Base-by-base conservation (phyloP, 495 filamentous ascomycete species). In the Xylaria venustula region DNA sequence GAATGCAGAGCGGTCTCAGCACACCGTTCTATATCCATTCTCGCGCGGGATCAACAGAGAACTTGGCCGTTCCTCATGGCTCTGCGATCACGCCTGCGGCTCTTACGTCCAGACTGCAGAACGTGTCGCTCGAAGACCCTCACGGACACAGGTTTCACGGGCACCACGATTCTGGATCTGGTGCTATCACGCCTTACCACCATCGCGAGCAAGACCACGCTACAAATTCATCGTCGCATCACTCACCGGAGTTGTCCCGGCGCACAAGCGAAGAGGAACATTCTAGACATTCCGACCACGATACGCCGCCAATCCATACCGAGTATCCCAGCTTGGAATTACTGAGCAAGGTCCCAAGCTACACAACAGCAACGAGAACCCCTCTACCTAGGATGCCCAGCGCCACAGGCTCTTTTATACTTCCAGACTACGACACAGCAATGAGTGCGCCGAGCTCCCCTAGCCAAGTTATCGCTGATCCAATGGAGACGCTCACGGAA, bases 11-110 rank as follows among this genome's bases (percentile, higher is more conserved):
- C 62, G 88, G 87, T 40, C 71, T 87, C 25, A 88, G 82, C 63
- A 96, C 91, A 1, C 94, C 94, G 0, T 86, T 90, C 57, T 87
- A 85, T 60, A 78, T 78, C 22, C 87, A 90, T 30, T 96, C 92
- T 37, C 85, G 89, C 36, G 84, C 85, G 23, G 85, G 87, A 25
- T 97, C 93, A 5, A 63, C 80, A 3, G 93, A 98, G 62, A 92
- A 96, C 64, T 77, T 96, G 46, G 76, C 84, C 15, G 68, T 73
- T 7, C 54, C 72, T 12, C 65, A 77, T 56, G 65, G 63, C 25
- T 81, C 84, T 37, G 79, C 77, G 3, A 80, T 89, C 0, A 75
- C 87, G 5, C 83, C 82, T 36, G 86, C 83, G 5, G 86, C 81
- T 12, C 75, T 92, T 45, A 84, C 87, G 42, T 81, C 76, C 58